A percentile compares a stretch with the other conserved stretches of the same genome.
These are phyloP conservation scores for Hypoxylon perforatum DNA, from an alignment of 495 filamentous ascomycete species.

Conservation along the genomic window DNA sequence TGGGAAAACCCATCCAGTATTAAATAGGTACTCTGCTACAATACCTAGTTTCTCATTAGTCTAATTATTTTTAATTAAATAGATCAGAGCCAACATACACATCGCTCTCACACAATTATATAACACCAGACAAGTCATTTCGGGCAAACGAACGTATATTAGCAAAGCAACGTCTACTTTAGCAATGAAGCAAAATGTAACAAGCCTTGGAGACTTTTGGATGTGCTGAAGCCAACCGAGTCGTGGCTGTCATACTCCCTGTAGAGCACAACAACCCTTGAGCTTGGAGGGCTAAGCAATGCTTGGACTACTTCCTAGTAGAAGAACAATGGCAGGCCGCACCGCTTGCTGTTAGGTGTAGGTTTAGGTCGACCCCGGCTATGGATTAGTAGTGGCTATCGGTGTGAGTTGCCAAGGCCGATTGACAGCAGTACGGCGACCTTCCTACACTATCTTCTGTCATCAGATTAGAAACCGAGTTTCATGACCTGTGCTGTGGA, in stretches of 20 bases:
- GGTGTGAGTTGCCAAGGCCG: not conserved
- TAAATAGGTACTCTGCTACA: too few species aligned
- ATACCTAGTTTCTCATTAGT: not conserved
- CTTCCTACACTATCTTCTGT: conserved; percentile 15
- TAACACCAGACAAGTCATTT: not conserved
- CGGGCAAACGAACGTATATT: conserved; percentile 39
- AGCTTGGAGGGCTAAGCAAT: conserved; percentile 4
- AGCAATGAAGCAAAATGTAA: conserved; percentile 25
- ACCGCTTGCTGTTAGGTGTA: conserved; percentile 10
- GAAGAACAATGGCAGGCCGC: conserved; percentile 1
- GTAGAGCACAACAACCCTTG: conserved; percentile 5
- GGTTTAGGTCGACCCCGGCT: conserved; percentile 3
- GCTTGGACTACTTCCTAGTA: conserved; percentile 10
- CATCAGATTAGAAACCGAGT: conserved; percentile 30
- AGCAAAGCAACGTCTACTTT: conserved; percentile 26
- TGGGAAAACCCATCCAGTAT: too few species aligned
- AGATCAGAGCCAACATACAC: not conserved
- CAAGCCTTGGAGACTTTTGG: conserved; percentile 13
- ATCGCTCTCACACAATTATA: not conserved
- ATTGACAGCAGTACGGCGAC: conserved; percentile 1
- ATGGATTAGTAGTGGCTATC: not conserved
- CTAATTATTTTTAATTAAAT: not conserved
- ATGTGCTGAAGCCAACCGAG: conserved; percentile 11
- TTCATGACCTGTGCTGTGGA: conserved; percentile 10
- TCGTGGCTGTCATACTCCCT: conserved; percentile 5